A percentile compares a stretch with the other conserved stretches of the same genome.
Conservation (phyloP, 2,329 filamentous ascomycete genomes). For the Fusarium mundagurra region DNA sequence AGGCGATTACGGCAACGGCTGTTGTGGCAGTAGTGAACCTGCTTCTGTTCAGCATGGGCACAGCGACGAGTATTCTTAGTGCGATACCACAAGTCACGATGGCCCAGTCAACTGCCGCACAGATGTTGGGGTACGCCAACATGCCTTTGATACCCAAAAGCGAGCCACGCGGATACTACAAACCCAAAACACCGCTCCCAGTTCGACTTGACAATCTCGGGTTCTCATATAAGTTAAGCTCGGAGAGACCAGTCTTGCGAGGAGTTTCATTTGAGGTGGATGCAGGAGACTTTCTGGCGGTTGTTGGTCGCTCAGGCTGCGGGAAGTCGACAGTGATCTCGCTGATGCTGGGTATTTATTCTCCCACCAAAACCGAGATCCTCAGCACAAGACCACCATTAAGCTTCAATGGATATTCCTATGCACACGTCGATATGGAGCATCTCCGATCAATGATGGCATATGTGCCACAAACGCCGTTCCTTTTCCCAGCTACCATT, state of each 20-base stretch:
- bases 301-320: constrained; percentile 87
- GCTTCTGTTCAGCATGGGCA: constrained; percentile 83
- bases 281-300: constrained; percentile 73
- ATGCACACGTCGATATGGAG: constrained; percentile 66
- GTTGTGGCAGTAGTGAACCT: constrained; percentile 83
- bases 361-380: constrained; percentile 42
- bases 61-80: constrained; percentile 73
- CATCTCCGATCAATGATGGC: constrained; percentile 70
- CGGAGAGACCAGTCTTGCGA: constrained; percentile 64
- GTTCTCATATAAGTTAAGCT: constrained; percentile 76
- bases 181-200: constrained; percentile 48
- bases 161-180: constrained; percentile 61
- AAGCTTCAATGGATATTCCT: constrained; percentile 67
- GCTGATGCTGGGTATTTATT: constrained; percentile 78
- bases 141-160: constrained; percentile 66
- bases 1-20: constrained; percentile 59
- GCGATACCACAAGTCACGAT: constrained; percentile 84
- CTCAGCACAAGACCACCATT: constrained; percentile 50
- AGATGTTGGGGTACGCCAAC: constrained; percentile 75
- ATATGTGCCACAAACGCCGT: constrained; percentile 76
- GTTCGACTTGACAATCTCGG: constrained; percentile 63
- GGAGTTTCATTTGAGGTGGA: constrained; percentile 73
- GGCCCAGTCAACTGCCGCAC: constrained; percentile 75
- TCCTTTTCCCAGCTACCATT: constrained; percentile 81
- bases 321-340: constrained; percentile 88